Conservation (phyloP, 1,284 basidiomycete species). For the Flammula alnicola region DNA sequence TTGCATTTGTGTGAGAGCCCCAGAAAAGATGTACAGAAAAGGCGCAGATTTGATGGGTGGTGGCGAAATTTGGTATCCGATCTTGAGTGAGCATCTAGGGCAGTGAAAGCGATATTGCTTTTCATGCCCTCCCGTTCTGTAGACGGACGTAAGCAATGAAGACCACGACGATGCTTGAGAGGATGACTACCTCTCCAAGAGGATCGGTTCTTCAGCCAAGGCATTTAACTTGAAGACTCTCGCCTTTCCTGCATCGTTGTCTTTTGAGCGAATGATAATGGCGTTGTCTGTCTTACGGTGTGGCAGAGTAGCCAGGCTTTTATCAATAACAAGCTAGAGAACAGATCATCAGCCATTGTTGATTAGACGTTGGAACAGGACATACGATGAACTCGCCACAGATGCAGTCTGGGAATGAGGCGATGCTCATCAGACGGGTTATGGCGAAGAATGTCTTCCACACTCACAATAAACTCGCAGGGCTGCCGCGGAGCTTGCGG, state of each 20-base stretch:
- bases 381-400: constrained; percentile 85
- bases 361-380: constrained; percentile 23
- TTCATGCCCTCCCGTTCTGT: constrained; percentile 68
- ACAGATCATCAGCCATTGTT: constrained; percentile 2
- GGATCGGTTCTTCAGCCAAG: constrained; percentile 60
- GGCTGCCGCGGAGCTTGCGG: constrained; percentile 75
- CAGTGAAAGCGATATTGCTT: constrained; percentile 77
- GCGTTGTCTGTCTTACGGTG: constrained; percentile 75
- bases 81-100: constrained; percentile 72
- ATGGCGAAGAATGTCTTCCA: constrained; percentile 5
- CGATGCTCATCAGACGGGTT: constrained; percentile 1
- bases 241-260: constrained; percentile 58
- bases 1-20: constrained; percentile 77
- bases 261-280: constrained; percentile 71
- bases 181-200: constrained; percentile 67
- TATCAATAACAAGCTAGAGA: constrained; percentile 80
- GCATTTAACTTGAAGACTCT: constrained; percentile 82
- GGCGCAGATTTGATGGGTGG: constrained; percentile 74
- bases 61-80: constrained; percentile 76
- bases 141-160: not conserved
- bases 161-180: not conserved
- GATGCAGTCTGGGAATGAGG: constrained; percentile 66
- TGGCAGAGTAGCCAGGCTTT: constrained; percentile 68
- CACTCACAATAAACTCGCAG: constrained; percentile 79
- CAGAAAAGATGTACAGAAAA: constrained; percentile 74